Conservation (phyloP, 2,329 filamentous ascomycete species). For the Cladophialophora chaetospira region DNA sequence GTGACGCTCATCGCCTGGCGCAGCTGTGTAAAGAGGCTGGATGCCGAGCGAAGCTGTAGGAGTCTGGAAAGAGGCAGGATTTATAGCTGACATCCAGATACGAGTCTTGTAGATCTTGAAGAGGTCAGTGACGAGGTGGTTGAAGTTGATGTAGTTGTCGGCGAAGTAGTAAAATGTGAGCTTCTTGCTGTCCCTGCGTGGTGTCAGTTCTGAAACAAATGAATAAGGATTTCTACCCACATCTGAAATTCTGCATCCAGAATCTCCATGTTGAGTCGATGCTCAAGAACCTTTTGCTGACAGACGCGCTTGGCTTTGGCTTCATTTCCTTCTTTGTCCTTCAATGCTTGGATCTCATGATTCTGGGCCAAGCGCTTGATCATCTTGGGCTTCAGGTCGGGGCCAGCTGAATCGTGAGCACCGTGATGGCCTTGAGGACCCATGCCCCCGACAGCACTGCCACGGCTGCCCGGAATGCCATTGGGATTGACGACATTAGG, state of each 20-base stretch:
- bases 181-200: conserved; percentile 91
- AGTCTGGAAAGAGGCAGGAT: conserved; percentile 90
- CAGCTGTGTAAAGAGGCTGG: conserved; percentile 51
- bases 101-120: conserved; percentile 99
- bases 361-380: conserved; percentile 92
- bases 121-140: conserved; percentile 91
- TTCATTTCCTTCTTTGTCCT: conserved; percentile 96
- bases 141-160: conserved; percentile 96
- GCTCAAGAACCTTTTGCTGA: conserved; percentile 94
- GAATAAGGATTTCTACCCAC: conserved; percentile 58
- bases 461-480: conserved; percentile 65
- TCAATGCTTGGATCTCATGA: conserved; percentile 84
- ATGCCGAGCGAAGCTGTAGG: conserved; percentile 65
- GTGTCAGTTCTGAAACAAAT: conserved; percentile 19
- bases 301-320: conserved; percentile 96
- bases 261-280: conserved; percentile 96
- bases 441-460: conserved; percentile 75
- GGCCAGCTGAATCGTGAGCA: conserved; percentile 68
- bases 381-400: conserved; percentile 89
- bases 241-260: conserved; percentile 98
- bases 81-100: conserved; percentile 99
- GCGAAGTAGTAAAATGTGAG: conserved; percentile 99
- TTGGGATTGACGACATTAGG: conserved; percentile 44
- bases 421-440: conserved; percentile 73
- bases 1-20: conserved; percentile 26